Base-by-base conservation (phyloP, 1,139 yeast species). In the Candida mesenterica region DNA sequence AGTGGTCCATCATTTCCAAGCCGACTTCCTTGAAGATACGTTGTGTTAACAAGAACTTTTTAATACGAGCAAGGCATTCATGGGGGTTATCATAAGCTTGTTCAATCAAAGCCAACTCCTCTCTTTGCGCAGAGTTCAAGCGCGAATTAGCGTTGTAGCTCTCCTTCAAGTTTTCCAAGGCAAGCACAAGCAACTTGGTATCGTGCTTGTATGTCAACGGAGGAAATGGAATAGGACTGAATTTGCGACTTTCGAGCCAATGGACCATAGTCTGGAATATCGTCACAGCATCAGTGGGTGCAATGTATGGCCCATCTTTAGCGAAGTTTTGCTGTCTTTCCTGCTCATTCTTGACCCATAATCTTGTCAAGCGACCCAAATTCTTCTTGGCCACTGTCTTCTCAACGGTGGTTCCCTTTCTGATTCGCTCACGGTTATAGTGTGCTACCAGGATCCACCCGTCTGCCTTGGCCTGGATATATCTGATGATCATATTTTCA, bases 21-120 rank as follows among this genome's bases (percentile, higher is more conserved):
- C 83, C 82, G 3, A 83, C 89, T 44, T 94, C 97, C 53, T 89
- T 90, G 63, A 92, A 94, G 8, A 88, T 94, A 42, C 98, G 72
- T 57, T 90, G 97, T 0, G 97, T 87, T 39, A 90, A 65, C 30
- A 94, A 61, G 34, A 82, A 80, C 49, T 86, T 83, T 60, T 92
- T 94, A 39, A 92, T 76, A 43, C 96, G 76, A 13, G 84, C 84
- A 41, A 94, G 68, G 44, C 92, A 84, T 53, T 92, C 97, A 55
- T 89, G 96, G 0, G 99, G 99, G 47, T 88, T 88, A 52, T 92
- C 99, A 55, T 88, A 92, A 0, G 97, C 97, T 53, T 89, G 96
- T 54, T 94, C 98, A 36, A 94, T 89, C 44, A 92, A 67, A 0
- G 97, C 95, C 42, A 92, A 63, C 52, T 92, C 98, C 57, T 92